A percentile compares a stretch with the other conserved stretches of the same genome.
phyloP scores from a whole-genome alignment of 495 filamentous ascomycete species.

The Copromyces sp. region DNA sequence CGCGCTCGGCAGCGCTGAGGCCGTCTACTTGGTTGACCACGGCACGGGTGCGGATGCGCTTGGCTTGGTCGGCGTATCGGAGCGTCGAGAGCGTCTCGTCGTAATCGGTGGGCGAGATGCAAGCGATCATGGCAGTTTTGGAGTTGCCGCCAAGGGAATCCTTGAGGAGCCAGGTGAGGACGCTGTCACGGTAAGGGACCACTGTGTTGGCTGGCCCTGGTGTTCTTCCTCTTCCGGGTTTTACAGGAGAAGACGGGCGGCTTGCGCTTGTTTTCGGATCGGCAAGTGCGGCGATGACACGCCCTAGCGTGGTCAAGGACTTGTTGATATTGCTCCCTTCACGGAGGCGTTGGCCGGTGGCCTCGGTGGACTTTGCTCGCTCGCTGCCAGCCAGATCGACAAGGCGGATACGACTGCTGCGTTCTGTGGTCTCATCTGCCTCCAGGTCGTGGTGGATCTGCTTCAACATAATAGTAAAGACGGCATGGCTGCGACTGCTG shows the following conservation, averaged over 20 bases:
- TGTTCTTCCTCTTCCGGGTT: slow-evolving; percentile 4
- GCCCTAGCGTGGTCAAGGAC: slow-evolving; percentile 87
- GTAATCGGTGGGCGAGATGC: slow-evolving; percentile 90
- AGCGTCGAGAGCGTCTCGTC: slow-evolving; percentile 94
- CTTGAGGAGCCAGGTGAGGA: slow-evolving; percentile 96
- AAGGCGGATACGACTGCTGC: slow-evolving; percentile 83
- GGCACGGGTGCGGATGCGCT: slow-evolving; percentile 94
- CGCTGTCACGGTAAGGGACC: slow-evolving; percentile 93
- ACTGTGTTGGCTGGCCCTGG: slow-evolving; percentile 38
- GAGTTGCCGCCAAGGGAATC: slow-evolving; percentile 90
- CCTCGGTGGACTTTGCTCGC: slow-evolving; percentile 90
- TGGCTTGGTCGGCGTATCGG: slow-evolving; percentile 95
- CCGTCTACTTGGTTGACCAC: slow-evolving; percentile 81
- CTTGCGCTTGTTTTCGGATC: slow-evolving; percentile 51
- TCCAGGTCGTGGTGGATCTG: slow-evolving; percentile 88
- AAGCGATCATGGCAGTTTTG: slow-evolving; percentile 98
- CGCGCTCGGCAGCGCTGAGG: slow-evolving; percentile 75
- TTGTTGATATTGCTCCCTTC: slow-evolving; percentile 99
- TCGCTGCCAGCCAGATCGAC: slow-evolving; percentile 95
- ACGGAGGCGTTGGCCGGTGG: slow-evolving; percentile 77
- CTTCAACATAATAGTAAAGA: slow-evolving; percentile 96
- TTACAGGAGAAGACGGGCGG: slow-evolving; percentile 18
- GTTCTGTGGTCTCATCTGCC: slow-evolving; percentile 91
- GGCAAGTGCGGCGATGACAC: slow-evolving; percentile 93
- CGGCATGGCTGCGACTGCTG: slow-evolving; percentile 83